phyloP scores from a whole-genome alignment of 257 asterid species.

The Leonotis leonurus region DNA sequence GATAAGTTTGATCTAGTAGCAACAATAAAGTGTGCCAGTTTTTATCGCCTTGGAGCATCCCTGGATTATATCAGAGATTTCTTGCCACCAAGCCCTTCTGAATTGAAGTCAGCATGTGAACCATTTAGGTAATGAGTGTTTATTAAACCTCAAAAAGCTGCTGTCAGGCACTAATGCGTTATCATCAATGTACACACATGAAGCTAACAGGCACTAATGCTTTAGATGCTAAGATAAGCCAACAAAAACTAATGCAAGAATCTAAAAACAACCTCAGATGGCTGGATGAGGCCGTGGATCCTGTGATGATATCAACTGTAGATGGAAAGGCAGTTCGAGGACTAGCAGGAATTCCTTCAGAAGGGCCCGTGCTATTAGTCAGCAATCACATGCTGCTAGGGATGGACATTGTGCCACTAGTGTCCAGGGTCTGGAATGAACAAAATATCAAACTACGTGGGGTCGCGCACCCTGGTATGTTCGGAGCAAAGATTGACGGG shows the following conservation, averaged over 20 bases:
- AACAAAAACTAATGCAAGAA: too few relatives aligned
- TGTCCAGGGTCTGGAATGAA: neutral
- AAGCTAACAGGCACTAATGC: too few relatives aligned
- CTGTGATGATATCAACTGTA: conserved; percentile 5
- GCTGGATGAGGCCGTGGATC: conserved; percentile 10
- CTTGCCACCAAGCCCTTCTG: conserved; percentile 42
- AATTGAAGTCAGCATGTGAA: conserved; percentile 25
- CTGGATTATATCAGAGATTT: conserved; percentile 38
- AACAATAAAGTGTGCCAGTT: conserved; percentile 32
- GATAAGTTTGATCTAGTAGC: conserved; percentile 39
- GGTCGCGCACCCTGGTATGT: conserved; percentile 4
- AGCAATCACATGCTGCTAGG: conserved; percentile 14
- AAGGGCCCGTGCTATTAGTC: conserved; percentile 12
- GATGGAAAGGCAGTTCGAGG: conserved; percentile 6
- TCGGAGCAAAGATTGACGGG: neutral
- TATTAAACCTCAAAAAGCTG: too few relatives aligned
- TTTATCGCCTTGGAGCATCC: conserved; percentile 37
- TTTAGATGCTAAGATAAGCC: too few relatives aligned
- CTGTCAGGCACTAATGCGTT: too few relatives aligned
- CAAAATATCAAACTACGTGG: neutral
- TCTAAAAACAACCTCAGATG: conserved; percentile 10
- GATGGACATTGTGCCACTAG: neutral
- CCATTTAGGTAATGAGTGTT: conserved; percentile 25
- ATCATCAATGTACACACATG: too few relatives aligned
- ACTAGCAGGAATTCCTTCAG: conserved; percentile 13